Percentiles rank a stretch among this genome's conserved stretches.
Evolutionary conservation across 495 filamentous ascomycete species (phyloP).

Genomic region (Trichoderma parareesei): DNA sequence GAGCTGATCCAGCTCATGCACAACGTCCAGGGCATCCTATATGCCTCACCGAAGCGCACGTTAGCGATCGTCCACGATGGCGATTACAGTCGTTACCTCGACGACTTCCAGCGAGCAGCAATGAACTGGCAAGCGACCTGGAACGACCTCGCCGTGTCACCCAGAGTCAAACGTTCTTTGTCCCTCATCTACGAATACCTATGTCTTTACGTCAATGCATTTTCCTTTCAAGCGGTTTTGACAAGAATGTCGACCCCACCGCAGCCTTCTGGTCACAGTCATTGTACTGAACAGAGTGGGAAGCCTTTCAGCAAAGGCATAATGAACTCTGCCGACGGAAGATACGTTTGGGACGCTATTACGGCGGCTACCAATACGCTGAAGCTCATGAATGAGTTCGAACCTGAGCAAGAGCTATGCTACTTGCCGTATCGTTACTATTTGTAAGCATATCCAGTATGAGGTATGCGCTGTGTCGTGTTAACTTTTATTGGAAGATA

Average conservation of each 20-base stretch:
- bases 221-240: slow-evolving; percentile 10
- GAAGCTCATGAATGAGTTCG: background rate
- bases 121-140: background rate
- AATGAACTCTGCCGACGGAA: background rate
- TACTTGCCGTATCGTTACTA: slow-evolving; percentile 8
- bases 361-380: background rate
- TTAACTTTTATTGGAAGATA: background rate
- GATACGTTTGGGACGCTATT: slow-evolving; percentile 9
- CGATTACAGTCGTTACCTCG: slow-evolving; percentile 8
- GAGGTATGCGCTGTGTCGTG: background rate
- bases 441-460: background rate
- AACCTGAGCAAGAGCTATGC: background rate
- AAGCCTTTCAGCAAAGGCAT: background rate
- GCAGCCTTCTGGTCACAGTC: background rate
- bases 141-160: background rate
- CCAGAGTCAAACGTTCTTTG: background rate
- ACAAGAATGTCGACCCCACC: background rate
- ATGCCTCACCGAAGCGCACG: slow-evolving; percentile 3
- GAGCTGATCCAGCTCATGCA: background rate
- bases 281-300: background rate
- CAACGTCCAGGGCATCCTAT: slow-evolving; percentile 8
- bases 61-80: background rate
- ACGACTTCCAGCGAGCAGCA: background rate
- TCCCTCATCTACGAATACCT: slow-evolving; percentile 3
- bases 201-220: slow-evolving; percentile 10